Evolutionary conservation across 1,139 yeast genomes (phyloP).

Genomic region (Suhomyces yuchorum): DNA sequence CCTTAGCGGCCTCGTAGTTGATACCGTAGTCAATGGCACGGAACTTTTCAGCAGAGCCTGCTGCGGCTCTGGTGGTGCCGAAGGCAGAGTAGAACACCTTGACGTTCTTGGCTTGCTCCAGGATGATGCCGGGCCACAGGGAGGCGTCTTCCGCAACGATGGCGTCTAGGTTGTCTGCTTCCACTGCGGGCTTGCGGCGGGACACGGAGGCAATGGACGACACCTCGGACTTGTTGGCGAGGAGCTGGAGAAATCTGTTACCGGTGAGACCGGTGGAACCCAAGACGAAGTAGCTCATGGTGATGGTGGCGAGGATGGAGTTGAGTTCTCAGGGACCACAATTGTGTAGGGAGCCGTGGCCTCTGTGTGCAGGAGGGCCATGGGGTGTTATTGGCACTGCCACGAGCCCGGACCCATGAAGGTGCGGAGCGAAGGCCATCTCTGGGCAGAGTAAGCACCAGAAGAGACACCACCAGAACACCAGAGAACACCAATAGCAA

Average conservation of each 20-base stretch:
- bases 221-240: conserved; percentile 32
- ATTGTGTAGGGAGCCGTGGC: not conserved
- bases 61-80: conserved; percentile 74
- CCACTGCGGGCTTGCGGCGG: conserved; percentile 37
- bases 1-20: conserved; percentile 63
- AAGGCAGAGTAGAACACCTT: conserved; percentile 57
- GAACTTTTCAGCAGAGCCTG: conserved; percentile 70
- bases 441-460: not conserved
- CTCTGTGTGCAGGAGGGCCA: not conserved
- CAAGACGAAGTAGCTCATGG: conserved; percentile 36
- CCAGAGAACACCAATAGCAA: too few species aligned
- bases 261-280: conserved; percentile 72
- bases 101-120: conserved; percentile 19
- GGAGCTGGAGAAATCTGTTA: conserved; percentile 41
- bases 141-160: conserved; percentile 39
- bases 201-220: conserved; percentile 46
- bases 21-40: conserved; percentile 69
- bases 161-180: conserved; percentile 27
- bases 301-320: not conserved
- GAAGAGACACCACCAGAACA: too few species aligned
- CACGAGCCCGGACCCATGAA: not conserved
- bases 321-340: not conserved
- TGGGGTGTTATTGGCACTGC: too few species aligned
- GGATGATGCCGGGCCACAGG: conserved; percentile 43
- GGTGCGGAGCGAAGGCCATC: not conserved